Base-by-base conservation (phyloP, 306 rosid species). In the Vigna hirtella region DNA sequence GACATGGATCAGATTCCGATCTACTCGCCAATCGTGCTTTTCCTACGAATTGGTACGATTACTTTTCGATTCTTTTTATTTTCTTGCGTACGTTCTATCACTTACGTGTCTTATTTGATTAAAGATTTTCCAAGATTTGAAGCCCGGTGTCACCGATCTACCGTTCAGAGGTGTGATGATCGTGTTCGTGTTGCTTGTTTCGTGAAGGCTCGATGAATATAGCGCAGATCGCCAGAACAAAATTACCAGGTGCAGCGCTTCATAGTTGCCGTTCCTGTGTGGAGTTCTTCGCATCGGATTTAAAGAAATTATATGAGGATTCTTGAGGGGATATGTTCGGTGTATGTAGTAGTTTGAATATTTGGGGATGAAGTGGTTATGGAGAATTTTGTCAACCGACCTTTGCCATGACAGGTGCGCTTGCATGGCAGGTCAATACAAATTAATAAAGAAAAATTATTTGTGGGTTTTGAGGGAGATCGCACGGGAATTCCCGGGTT, bases 361-460 rank as follows among this genome's bases (percentile, higher is more conserved):
- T 70, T 26, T 73, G 53, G 66, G 82, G 74, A 73, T 22, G 70
- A 63, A 67, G 47, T 42, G 12, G 45, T 72, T 62, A 11, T 7
- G 1, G 3, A 6, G 66, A 7, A 71, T 77, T 83, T 85, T 91
- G 89, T 89, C 78, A 81, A 87, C 86, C 82, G 93, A 83, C 93
- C 91, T 91, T 91, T 91, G 96, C 96, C 96, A 91, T 86, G 91
- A 30, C 90, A 70, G 93, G 96, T 89, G 96, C 89, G 96, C 93
- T 91, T 89, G 96, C 90, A 64, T 91, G 93, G 96, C 96, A 81
- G 93, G 96, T 89, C 96, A 87, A 42, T 2, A 52, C 15, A 66
- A 67, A 56, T 56, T 77, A 87, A 89, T 83, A 20, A 87, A 87
- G 84, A 74, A 28, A 48, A 4, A 6, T 14, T 5, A 32, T 69